These are phyloP conservation scores for Leucosporidium scottii DNA, from an alignment of 768 basidiomycete species.

Conservation along the genomic window DNA sequence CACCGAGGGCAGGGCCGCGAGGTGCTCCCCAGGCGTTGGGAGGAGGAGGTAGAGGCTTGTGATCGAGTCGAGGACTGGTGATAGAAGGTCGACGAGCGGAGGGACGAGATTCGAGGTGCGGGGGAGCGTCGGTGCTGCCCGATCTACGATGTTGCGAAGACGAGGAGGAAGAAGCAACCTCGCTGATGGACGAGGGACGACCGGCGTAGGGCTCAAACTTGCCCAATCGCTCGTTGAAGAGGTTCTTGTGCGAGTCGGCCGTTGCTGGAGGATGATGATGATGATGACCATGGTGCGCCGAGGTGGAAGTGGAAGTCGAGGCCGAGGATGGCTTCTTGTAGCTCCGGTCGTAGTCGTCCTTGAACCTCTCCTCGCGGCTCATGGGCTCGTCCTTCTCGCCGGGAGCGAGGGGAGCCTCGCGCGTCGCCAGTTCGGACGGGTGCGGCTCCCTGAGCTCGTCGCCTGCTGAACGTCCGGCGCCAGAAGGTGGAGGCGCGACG, in stretches of 20 bases:
- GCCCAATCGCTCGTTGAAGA: constrained; percentile 96
- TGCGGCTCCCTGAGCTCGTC: constrained; percentile 37
- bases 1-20: background rate
- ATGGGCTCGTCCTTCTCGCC: constrained; percentile 48
- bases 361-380: constrained; percentile 78
- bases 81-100: constrained; percentile 4
- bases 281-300: background rate
- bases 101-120: constrained; percentile 11
- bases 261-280: background rate
- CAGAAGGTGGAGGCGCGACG: constrained; percentile 12
- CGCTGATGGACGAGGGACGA: constrained; percentile 27
- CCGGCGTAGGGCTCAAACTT: constrained; percentile 66
- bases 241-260: constrained; percentile 49
- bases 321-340: constrained; percentile 60
- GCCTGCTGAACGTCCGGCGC: constrained; percentile 12
- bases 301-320: constrained; percentile 15
- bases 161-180: constrained; percentile 1
- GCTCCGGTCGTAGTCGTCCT: constrained; percentile 89
- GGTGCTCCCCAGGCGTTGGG: background rate
- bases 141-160: background rate
- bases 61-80: constrained; percentile 13
- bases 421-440: constrained; percentile 26
- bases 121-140: background rate
- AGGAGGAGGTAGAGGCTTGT: constrained; percentile 5
- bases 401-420: constrained; percentile 23